phyloP scores from a whole-genome alignment of 2,329 filamentous ascomycete genomes.

The Cadophora sp. region DNA sequence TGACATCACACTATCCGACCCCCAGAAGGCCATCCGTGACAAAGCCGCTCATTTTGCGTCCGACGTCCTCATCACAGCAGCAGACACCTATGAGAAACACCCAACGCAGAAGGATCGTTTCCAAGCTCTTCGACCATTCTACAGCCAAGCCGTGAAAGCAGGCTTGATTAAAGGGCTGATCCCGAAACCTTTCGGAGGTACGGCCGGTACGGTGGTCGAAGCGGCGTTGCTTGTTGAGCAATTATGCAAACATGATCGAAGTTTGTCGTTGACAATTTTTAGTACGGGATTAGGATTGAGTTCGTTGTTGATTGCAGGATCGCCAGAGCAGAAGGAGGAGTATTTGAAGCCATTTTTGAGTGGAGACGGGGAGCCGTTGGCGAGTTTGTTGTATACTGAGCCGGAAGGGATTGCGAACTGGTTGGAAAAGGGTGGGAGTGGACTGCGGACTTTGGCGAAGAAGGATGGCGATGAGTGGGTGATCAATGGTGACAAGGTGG shows the following conservation, averaged over 20 bases:
- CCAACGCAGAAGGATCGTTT: slow-evolving; percentile 49
- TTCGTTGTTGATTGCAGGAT: slow-evolving; percentile 55
- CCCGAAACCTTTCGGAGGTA: slow-evolving; percentile 53
- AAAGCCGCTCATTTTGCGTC: slow-evolving; percentile 41
- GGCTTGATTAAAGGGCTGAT: slow-evolving; percentile 57
- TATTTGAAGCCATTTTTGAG: slow-evolving; percentile 57
- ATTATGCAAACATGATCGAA: slow-evolving; percentile 57
- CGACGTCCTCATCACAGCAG: slow-evolving; percentile 37
- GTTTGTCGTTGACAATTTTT: slow-evolving; percentile 56
- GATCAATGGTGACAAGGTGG: slow-evolving; percentile 59
- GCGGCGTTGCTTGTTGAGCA: slow-evolving; percentile 59
- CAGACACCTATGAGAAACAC: slow-evolving; percentile 38
- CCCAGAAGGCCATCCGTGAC: slow-evolving; percentile 39
- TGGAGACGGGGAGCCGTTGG: slow-evolving; percentile 53
- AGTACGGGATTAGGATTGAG: slow-evolving; percentile 59
- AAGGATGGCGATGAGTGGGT: slow-evolving; percentile 58
- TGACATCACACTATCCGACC: slow-evolving; percentile 44
- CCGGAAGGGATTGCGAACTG: slow-evolving; percentile 58
- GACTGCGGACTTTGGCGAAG: slow-evolving; percentile 56
- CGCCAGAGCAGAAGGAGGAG: slow-evolving; percentile 47
- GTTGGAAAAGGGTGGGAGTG: slow-evolving; percentile 55
- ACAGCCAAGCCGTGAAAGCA: slow-evolving; percentile 50
- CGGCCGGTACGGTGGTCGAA: slow-evolving; percentile 52
- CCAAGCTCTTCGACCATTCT: slow-evolving; percentile 54
- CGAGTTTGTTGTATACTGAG: slow-evolving; percentile 58